A percentile compares a stretch with the other conserved stretches of the same genome.
phyloP scores from a whole-genome alignment of 1,284 basidiomycete genomes.

The Tausonia pullulans region DNA sequence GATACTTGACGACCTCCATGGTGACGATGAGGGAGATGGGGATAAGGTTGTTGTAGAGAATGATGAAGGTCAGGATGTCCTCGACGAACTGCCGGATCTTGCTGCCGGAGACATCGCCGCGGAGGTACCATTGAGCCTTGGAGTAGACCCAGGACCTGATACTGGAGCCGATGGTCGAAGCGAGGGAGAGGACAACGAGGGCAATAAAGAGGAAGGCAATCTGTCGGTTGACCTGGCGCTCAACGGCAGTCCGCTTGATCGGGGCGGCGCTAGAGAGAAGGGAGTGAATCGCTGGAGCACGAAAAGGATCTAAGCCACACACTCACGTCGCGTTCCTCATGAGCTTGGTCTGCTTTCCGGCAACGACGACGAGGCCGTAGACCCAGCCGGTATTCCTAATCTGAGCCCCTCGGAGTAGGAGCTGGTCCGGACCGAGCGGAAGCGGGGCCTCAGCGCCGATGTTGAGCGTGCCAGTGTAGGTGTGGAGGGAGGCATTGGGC shows the following conservation, averaged over 20 bases:
- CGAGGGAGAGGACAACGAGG: conserved; percentile 74
- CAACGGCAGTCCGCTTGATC: conserved; percentile 92
- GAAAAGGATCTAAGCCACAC: background rate
- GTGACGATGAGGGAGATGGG: conserved; percentile 99
- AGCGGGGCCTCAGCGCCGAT: conserved; percentile 52
- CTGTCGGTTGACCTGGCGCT: conserved; percentile 90
- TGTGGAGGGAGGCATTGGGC: conserved; percentile 95
- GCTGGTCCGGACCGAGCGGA: conserved; percentile 87
- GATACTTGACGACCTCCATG: conserved; percentile 98
- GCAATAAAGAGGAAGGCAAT: conserved; percentile 93
- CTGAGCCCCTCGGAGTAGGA: conserved; percentile 88
- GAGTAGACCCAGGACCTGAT: conserved; percentile 83
- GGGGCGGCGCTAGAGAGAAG: conserved; percentile 59
- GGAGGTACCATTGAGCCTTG: conserved; percentile 70
- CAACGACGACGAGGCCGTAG: conserved; percentile 88
- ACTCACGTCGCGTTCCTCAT: conserved; percentile 86
- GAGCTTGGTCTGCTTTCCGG: conserved; percentile 95
- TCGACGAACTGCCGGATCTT: conserved; percentile 59
- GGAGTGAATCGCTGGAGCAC: background rate
- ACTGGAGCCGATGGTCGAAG: conserved; percentile 83
- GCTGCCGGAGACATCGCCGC: conserved; percentile 31
- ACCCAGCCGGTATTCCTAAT: conserved; percentile 94
- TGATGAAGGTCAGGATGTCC: conserved; percentile 97
- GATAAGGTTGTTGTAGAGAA: conserved; percentile 97
- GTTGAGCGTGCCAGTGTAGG: conserved; percentile 73